Conservation (phyloP, 495 filamentous ascomycete genomes). For the Lepraria neglecta region DNA sequence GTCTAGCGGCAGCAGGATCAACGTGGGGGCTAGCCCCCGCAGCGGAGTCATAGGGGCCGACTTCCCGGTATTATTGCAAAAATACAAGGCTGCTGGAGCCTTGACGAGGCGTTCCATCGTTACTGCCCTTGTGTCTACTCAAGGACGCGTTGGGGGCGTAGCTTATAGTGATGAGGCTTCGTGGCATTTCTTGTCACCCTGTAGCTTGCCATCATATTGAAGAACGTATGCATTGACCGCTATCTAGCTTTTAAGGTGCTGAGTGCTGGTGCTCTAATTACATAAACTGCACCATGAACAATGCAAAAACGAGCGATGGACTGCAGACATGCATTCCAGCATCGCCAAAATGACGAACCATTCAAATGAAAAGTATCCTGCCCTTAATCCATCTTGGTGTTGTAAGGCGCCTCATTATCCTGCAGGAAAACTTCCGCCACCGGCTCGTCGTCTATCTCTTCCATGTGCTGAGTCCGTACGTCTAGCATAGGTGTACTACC, state of each 20-base stretch:
- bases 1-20: too few species aligned
- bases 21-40: not conserved
- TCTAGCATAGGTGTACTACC: conserved; percentile 1
- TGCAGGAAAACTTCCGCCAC: conserved; percentile 1
- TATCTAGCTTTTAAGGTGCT: conserved; percentile 7
- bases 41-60: conserved; percentile 8
- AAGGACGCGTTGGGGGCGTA: too few species aligned
- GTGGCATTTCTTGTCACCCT: too few species aligned
- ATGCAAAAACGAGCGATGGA: conserved; percentile 9
- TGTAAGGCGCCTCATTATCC: not conserved
- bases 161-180: too few species aligned
- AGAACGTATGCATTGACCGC: not conserved
- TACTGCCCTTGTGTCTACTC: too few species aligned
- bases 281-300: conserved; percentile 1
- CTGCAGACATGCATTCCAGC: conserved; percentile 9
- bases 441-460: not conserved
- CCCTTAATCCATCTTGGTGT: not conserved
- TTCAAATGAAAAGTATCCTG: not conserved
- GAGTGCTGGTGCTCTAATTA: not conserved
- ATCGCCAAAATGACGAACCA: not conserved
- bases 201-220: too few species aligned
- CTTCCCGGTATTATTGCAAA: not conserved
- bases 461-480: not conserved
- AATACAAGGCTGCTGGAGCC: too few species aligned
- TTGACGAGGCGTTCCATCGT: too few species aligned